Evolutionary conservation across 148 eudicot genomes (phyloP).

Genomic region (Heliamphora exappendiculata): DNA sequence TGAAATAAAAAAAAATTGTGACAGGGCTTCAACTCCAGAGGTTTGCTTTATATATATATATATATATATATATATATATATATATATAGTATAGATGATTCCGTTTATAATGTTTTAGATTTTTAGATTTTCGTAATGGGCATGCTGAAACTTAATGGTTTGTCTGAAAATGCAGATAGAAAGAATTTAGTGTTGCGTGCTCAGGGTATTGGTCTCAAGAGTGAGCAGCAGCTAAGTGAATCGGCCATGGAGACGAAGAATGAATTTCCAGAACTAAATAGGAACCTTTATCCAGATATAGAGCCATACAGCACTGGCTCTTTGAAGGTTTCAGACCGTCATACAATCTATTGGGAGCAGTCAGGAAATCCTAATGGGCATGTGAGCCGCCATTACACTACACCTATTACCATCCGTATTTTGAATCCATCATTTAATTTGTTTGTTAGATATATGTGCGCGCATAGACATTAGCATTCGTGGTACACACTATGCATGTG

Average conservation of each 20-base stretch:
- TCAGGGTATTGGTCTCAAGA: conserved; percentile 22
- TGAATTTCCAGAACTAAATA: conserved; percentile 33
- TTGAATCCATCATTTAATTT: not conserved
- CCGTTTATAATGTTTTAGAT: not conserved
- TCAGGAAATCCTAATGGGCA: conserved; percentile 89
- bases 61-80: no score
- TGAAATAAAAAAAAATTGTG: no score
- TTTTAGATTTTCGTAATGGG: not conserved
- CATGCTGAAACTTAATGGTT: not conserved
- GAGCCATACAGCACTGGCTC: conserved; percentile 73
- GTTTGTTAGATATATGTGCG: not conserved
- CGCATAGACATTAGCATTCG: no score
- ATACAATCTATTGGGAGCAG: conserved; percentile 86
- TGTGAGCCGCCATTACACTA: conserved; percentile 40
- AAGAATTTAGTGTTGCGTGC: conserved; percentile 29
- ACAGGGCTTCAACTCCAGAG: no score
- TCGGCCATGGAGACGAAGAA: conserved; percentile 41
- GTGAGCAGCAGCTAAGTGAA: conserved; percentile 30
- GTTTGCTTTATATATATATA: no score
- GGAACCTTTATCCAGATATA: conserved; percentile 53
- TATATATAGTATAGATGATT: no score
- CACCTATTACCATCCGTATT: not conserved
- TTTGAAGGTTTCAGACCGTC: conserved; percentile 89
- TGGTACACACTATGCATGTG: no score
- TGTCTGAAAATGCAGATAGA: conserved; percentile 32